Evolutionary conservation across 225 moss, liverwort and hornwort species (phyloP).

Genomic region (Straminergon stramineum): DNA sequence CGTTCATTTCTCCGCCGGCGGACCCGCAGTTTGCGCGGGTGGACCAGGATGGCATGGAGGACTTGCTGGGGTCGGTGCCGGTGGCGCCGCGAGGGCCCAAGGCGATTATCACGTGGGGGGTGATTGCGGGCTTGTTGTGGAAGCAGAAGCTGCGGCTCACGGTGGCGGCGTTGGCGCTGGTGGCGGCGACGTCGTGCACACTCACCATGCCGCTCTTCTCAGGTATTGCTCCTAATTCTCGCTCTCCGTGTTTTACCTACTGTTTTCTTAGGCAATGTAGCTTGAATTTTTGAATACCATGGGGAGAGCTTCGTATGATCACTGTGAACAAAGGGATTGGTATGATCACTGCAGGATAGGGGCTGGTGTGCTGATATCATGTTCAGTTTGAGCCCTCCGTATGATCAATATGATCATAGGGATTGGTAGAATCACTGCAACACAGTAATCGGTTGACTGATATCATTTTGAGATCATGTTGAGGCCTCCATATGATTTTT

Average conservation of each 20-base stretch:
- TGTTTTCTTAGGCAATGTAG: background rate
- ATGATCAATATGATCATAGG: background rate
- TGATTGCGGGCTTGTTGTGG: constrained; percentile 56
- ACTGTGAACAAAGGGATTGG: background rate
- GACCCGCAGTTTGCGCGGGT: constrained; percentile 34
- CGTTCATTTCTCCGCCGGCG: constrained; percentile 60
- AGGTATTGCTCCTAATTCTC: constrained; percentile 14
- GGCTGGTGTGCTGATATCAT: background rate
- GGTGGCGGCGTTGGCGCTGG: constrained; percentile 55
- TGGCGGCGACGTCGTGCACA: constrained; percentile 66
- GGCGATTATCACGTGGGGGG: constrained; percentile 48
- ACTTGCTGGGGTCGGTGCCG: constrained; percentile 36
- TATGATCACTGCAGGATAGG: background rate
- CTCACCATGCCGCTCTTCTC: constrained; percentile 99
- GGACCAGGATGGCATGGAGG: constrained; percentile 25
- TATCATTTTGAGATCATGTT: background rate
- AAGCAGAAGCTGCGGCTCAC: constrained; percentile 62
- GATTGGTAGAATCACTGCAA: background rate
- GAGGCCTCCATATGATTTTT: background rate
- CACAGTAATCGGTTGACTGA: background rate
- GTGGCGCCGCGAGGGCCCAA: constrained; percentile 46
- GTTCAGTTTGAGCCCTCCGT: background rate
- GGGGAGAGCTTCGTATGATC: background rate
- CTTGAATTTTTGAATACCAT: background rate
- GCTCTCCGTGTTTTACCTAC: background rate